phyloP scores from a whole-genome alignment of 139 green algal genomes.

The Zygnema circumcarinatum region DNA sequence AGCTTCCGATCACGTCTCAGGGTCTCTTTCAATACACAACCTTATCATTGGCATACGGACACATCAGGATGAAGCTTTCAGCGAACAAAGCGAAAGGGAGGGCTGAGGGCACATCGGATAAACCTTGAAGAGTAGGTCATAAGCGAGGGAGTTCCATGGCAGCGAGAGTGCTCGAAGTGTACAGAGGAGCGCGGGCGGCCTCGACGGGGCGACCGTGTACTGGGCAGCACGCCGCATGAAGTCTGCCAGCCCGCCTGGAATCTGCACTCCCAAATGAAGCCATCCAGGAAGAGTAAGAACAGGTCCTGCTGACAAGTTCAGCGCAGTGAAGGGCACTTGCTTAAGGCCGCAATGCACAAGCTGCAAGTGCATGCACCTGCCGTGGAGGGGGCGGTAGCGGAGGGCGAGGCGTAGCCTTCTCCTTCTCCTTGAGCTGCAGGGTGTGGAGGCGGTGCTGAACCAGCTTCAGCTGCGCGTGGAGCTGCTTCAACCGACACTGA shows the following conservation, averaged over 20 bases:
- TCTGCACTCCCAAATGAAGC: not conserved
- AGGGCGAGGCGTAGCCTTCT: not conserved
- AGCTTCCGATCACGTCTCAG: not conserved
- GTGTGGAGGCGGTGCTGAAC: not conserved
- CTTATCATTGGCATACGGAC: not conserved
- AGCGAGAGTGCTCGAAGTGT: conserved; percentile 19
- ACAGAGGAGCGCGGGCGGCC: not conserved
- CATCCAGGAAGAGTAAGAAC: not conserved
- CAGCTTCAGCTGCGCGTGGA: not conserved
- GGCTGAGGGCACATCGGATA: not conserved
- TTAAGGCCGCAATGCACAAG: not conserved
- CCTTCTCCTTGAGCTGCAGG: not conserved
- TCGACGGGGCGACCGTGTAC: not conserved
- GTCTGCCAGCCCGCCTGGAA: not conserved
- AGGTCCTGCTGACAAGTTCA: not conserved
- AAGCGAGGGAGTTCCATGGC: conserved; percentile 41
- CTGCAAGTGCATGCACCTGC: not conserved
- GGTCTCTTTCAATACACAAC: not conserved
- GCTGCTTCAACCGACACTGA: not conserved
- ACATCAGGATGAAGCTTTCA: not conserved
- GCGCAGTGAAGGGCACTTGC: not conserved
- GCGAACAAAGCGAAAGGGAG: not conserved
- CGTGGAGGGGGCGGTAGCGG: not conserved
- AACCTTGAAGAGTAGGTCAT: conserved; percentile 53
- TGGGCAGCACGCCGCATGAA: not conserved